These are phyloP conservation scores for Nosema bombycis DNA, from an alignment of 371 early-diverging fungal species.

Conservation along the genomic window DNA sequence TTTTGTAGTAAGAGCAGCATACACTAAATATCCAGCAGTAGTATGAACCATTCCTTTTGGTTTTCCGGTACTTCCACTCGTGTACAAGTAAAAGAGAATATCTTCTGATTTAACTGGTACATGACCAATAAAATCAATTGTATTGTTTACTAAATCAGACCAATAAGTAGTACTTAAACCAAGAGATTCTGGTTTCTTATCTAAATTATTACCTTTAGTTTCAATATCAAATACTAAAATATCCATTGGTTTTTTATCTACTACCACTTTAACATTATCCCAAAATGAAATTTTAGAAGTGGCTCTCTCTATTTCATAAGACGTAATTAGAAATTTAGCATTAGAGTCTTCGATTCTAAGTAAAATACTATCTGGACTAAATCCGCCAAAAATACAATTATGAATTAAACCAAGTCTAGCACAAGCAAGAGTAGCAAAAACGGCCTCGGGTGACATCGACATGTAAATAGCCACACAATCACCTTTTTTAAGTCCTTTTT, in stretches of 20 bases:
- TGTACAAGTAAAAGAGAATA: conserved; percentile 83
- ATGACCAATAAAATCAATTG: conserved; percentile 71
- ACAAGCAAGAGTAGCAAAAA: conserved; percentile 80
- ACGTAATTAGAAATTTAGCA: conserved; percentile 81
- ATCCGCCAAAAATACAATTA: conserved; percentile 86
- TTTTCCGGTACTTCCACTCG: conserved; percentile 83
- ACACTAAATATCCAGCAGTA: conserved; percentile 83
- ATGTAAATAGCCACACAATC: conserved; percentile 85
- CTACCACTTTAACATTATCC: conserved; percentile 73
- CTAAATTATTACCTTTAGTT: background rate
- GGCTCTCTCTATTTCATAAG: conserved; percentile 79
- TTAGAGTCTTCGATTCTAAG: conserved; percentile 85
- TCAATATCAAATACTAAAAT: conserved; percentile 74
- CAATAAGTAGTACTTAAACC: conserved; percentile 8
- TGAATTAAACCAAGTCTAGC: conserved; percentile 82
- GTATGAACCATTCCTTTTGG: conserved; percentile 95
- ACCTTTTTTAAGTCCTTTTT: conserved; percentile 73
- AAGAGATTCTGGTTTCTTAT: conserved; percentile 1
- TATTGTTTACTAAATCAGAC: conserved; percentile 26
- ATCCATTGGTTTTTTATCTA: conserved; percentile 67
- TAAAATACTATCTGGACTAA: conserved; percentile 75
- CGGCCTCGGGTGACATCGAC: conserved; percentile 89
- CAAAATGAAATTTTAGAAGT: conserved; percentile 78
- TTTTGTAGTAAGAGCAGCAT: conserved; percentile 73
- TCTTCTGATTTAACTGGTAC: conserved; percentile 74